Conservation (phyloP, 805 yeast genomes). For the Schizosaccharomyces japonicus region DNA sequence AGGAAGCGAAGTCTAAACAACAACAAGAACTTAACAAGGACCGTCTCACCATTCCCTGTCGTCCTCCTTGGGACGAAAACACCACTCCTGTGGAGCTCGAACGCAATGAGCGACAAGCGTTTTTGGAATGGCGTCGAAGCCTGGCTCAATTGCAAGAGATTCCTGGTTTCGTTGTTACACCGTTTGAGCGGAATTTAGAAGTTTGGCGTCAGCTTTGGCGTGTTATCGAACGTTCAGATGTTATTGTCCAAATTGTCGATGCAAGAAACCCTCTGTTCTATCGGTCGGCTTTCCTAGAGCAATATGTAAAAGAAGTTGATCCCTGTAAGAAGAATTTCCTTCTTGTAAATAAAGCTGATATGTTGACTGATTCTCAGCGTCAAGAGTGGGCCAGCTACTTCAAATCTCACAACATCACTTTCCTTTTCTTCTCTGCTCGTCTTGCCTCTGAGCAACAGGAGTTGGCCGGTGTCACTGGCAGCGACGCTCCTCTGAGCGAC, state of each 20-base stretch:
- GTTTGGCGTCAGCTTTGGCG: conserved; percentile 98
- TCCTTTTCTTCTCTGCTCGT: conserved; percentile 80
- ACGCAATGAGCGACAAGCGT: conserved; percentile 69
- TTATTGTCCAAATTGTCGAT: conserved; percentile 90
- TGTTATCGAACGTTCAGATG: conserved; percentile 82
- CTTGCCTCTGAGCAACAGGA: conserved; percentile 24
- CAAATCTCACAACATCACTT: conserved; percentile 39
- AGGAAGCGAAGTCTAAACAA: conserved; percentile 30
- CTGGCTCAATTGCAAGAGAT: conserved; percentile 66
- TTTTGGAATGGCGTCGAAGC: conserved; percentile 81
- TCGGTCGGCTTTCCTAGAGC: conserved; percentile 69
- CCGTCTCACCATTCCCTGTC: conserved; percentile 66
- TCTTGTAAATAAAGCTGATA: conserved; percentile 81
- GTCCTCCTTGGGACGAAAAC: conserved; percentile 62
- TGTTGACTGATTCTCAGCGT: conserved; percentile 55
- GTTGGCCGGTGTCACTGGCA: not conserved
- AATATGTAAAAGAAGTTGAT: conserved; percentile 54
- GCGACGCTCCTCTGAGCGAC: not conserved
- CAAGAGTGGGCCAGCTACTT: conserved; percentile 72
- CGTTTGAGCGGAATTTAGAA: conserved; percentile 88
- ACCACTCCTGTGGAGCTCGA: conserved; percentile 61
- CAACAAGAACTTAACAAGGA: conserved; percentile 30
- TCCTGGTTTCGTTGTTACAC: conserved; percentile 70
- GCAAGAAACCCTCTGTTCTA: conserved; percentile 83
- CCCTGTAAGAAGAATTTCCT: conserved; percentile 57